These are phyloP conservation scores for Backusella psychrophila DNA, from an alignment of 192 early-diverging fungal genomes.

Conservation along the genomic window DNA sequence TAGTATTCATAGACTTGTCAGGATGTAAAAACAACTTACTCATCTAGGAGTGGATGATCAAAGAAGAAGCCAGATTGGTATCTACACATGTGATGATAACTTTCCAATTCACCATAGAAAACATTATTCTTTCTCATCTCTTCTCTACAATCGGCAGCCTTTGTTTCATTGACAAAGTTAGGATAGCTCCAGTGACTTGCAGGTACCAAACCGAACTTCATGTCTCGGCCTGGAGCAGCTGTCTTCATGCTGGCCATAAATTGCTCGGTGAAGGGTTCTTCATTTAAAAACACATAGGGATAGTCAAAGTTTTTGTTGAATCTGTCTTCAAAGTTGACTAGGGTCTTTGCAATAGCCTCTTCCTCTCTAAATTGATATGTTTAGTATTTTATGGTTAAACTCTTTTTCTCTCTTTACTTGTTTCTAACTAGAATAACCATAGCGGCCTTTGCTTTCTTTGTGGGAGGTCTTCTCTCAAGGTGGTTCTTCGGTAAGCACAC, in stretches of 20 bases:
- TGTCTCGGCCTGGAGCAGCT: constrained; percentile 54
- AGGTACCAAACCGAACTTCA: constrained; percentile 69
- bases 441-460: constrained; percentile 47
- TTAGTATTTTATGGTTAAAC: too few relatives aligned
- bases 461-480: constrained; percentile 29
- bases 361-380: constrained; percentile 42
- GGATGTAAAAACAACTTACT: constrained; percentile 35
- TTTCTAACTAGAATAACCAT: constrained; percentile 68
- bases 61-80: constrained; percentile 65
- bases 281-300: constrained; percentile 84
- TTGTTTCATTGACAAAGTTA: constrained; percentile 62
- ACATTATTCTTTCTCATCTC: constrained; percentile 61
- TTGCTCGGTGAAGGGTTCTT: constrained; percentile 65
- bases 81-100: constrained; percentile 90
- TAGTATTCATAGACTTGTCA: neutral
- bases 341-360: constrained; percentile 46
- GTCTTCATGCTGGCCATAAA: constrained; percentile 53
- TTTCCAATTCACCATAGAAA: constrained; percentile 69
- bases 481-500: constrained; percentile 33
- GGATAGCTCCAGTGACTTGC: constrained; percentile 77
- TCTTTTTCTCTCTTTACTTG: constrained; percentile 22
- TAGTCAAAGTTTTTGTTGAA: constrained; percentile 76
- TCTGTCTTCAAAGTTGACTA: constrained; percentile 62
- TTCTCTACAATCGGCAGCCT: constrained; percentile 52
- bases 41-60: constrained; percentile 48